Evolutionary conservation across 2,329 filamentous ascomycete genomes (phyloP).

Genomic region (Atkinsonella hypoxylon): DNA sequence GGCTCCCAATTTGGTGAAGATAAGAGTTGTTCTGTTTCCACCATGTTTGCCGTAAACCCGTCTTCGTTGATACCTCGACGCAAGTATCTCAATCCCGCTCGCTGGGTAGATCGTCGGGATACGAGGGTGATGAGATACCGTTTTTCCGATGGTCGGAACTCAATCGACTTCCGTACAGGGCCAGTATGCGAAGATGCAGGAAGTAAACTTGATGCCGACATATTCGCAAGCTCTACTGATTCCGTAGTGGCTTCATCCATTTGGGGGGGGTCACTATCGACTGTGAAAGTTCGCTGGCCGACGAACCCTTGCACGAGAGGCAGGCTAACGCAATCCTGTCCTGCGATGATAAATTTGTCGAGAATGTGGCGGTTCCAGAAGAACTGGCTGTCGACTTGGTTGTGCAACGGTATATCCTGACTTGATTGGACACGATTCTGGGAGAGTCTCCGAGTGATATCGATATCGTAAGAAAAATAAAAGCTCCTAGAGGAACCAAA

Average conservation of each 20-base stretch:
- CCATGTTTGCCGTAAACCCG: slow-evolving; percentile 76
- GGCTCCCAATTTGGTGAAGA: slow-evolving; percentile 56
- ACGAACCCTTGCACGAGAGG: slow-evolving; percentile 92
- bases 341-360: slow-evolving; percentile 60
- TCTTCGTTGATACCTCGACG: slow-evolving; percentile 84
- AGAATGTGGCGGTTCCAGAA: slow-evolving; percentile 85
- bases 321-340: slow-evolving; percentile 58
- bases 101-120: slow-evolving; percentile 75
- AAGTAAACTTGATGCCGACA: slow-evolving; percentile 20
- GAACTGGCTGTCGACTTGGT: slow-evolving; percentile 62
- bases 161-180: slow-evolving; percentile 20
- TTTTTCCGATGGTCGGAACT: slow-evolving; percentile 36
- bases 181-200: slow-evolving; percentile 15
- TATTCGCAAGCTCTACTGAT: slow-evolving; percentile 32
- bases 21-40: slow-evolving; percentile 92
- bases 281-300: slow-evolving; percentile 69
- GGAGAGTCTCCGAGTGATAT: slow-evolving; percentile 61
- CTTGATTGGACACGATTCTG: slow-evolving; percentile 15
- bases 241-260: slow-evolving; percentile 33
- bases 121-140: slow-evolving; percentile 76
- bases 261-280: slow-evolving; percentile 50
- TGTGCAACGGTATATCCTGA: slow-evolving; percentile 46
- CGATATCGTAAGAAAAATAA: slow-evolving; percentile 90
- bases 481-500: slow-evolving; percentile 77
- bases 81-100: slow-evolving; percentile 81